Evolutionary conservation across 805 yeast species (phyloP).

Genomic region (Wickerhamiella hasegawae): DNA sequence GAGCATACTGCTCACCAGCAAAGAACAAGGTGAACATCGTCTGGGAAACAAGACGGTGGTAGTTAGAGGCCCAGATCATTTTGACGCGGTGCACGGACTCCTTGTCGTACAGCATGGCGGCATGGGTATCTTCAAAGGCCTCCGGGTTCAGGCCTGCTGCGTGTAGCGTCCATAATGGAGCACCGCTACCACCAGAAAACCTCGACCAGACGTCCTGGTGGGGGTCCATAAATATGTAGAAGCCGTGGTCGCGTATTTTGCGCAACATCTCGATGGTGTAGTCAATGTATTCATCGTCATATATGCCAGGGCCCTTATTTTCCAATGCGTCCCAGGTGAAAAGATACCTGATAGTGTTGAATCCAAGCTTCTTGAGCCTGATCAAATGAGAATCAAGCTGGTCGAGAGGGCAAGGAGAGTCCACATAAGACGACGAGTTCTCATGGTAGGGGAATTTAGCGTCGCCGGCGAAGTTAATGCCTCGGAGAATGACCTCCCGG

Average conservation of each 20-base stretch:
- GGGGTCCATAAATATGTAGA: constrained; percentile 70
- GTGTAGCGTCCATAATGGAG: constrained; percentile 82
- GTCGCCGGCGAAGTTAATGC: constrained; percentile 66
- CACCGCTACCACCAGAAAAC: constrained; percentile 83
- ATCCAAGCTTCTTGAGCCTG: constrained; percentile 67
- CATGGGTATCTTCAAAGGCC: constrained; percentile 53
- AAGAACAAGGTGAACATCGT: constrained; percentile 84
- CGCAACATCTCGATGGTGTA: constrained; percentile 50
- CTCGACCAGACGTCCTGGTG: constrained; percentile 95
- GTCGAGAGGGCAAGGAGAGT: constrained; percentile 58
- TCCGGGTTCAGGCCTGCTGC: constrained; percentile 77
- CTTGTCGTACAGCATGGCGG: constrained; percentile 60
- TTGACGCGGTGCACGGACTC: constrained; percentile 28
- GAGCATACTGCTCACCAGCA: constrained; percentile 61
- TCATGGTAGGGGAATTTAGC: constrained; percentile 44
- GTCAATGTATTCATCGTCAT: constrained; percentile 61
- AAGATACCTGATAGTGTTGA: constrained; percentile 60
- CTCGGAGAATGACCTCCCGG: constrained; percentile 46
- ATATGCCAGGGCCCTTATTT: constrained; percentile 68
- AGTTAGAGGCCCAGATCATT: constrained; percentile 89
- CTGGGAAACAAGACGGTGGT: constrained; percentile 51
- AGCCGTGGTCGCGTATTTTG: constrained; percentile 37
- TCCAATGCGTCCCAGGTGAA: constrained; percentile 88
- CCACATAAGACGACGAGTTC: constrained; percentile 45
- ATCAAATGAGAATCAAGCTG: constrained; percentile 56